Evolutionary conservation across 139 green algal genomes (phyloP).

Genomic region (Chlorella sp.): DNA sequence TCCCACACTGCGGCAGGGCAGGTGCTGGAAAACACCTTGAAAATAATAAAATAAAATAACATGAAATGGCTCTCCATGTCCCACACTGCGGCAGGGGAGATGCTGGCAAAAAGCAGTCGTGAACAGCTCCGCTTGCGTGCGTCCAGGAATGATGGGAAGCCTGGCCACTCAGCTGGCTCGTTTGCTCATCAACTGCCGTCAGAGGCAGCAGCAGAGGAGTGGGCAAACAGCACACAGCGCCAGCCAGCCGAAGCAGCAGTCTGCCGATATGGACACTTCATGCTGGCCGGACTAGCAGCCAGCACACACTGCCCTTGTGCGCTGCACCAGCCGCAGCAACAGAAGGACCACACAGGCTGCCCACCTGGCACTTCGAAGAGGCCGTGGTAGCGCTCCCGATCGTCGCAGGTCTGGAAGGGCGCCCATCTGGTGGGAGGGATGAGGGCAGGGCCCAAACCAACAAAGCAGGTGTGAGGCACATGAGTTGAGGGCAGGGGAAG

Average conservation of each 20-base stretch:
- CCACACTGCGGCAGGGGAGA: background rate
- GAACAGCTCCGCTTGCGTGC: background rate
- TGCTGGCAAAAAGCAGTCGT: too few species aligned
- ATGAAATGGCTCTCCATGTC: background rate
- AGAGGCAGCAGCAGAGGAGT: too few species aligned
- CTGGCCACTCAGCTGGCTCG: too few species aligned
- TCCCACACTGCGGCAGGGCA: background rate
- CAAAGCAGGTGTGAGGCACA: too few species aligned
- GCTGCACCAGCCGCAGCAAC: background rate
- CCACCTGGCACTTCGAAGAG: conserved; percentile 24
- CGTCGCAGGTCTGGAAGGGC: background rate
- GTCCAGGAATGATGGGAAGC: background rate
- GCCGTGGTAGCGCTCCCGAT: conserved; percentile 3
- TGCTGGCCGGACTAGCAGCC: too few species aligned
- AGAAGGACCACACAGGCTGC: background rate
- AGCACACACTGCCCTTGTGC: too few species aligned
- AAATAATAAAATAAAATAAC: background rate
- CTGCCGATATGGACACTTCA: too few species aligned
- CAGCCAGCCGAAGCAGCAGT: too few species aligned
- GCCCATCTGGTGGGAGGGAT: background rate
- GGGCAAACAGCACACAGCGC: too few species aligned
- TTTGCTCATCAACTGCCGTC: too few species aligned
- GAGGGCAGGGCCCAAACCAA: too few species aligned
- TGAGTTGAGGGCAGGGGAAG: too few species aligned
- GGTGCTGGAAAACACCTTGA: background rate